phyloP scores from a whole-genome alignment of 179 eudicot genomes.

The Monotropa hypopitys region DNA sequence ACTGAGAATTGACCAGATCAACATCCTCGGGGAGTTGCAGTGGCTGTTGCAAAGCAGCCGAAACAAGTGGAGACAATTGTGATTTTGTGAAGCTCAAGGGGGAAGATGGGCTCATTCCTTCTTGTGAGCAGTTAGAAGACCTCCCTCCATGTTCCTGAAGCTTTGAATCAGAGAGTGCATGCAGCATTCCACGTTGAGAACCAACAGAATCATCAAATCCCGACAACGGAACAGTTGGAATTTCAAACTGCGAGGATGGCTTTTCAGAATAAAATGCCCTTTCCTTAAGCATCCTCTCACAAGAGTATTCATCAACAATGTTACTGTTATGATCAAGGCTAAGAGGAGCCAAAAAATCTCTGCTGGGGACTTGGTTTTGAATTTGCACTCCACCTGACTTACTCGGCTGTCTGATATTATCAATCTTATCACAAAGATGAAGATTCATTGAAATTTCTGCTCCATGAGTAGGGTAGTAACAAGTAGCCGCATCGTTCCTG shows the following conservation, averaged over 20 bases:
- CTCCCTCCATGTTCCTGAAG: conserved; percentile 42
- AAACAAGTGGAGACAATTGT: conserved; percentile 17
- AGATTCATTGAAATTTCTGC: conserved; percentile 13
- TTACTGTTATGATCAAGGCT: conserved; percentile 16
- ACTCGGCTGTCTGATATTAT: neutral
- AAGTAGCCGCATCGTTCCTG: neutral
- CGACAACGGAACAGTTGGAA: conserved; percentile 25
- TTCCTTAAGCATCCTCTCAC: conserved; percentile 20
- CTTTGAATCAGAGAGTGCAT: conserved; percentile 69
- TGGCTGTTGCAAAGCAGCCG: conserved; percentile 25
- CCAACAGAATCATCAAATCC: conserved; percentile 31
- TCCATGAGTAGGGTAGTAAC: neutral
- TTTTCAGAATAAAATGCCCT: conserved; percentile 32
- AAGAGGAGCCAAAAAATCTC: conserved; percentile 17
- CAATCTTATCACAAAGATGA: conserved; percentile 13
- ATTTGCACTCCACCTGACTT: conserved; percentile 1
- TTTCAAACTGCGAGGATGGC: conserved; percentile 29
- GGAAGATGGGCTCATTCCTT: conserved; percentile 37
- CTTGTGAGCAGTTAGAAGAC: conserved; percentile 42
- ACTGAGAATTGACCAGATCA: conserved; percentile 15
- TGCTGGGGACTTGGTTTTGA: neutral
- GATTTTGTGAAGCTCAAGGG: conserved; percentile 28
- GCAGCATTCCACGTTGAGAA: conserved; percentile 44
- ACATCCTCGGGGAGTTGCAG: conserved; percentile 21
- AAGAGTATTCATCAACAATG: conserved; percentile 16